Evolutionary conservation across 768 basidiomycete species (phyloP).

Genomic region (Termitomyces sp.): DNA sequence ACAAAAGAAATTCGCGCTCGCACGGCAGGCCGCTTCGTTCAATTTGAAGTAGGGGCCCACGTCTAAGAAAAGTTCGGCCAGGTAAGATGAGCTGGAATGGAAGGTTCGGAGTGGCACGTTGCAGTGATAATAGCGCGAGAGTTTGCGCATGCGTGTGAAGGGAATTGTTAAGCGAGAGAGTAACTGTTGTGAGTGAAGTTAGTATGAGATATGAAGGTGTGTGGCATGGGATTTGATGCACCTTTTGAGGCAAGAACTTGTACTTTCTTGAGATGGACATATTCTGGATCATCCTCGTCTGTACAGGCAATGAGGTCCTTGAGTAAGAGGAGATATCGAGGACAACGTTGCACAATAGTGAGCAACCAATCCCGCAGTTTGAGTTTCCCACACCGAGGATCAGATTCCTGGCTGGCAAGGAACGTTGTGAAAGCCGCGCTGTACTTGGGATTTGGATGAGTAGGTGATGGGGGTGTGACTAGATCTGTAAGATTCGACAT

Average conservation of each 20-base stretch:
- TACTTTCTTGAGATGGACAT: conserved; percentile 52
- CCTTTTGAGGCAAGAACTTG: conserved; percentile 73
- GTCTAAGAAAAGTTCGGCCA: conserved; percentile 73
- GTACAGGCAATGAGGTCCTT: conserved; percentile 77
- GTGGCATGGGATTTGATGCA: conserved; percentile 24
- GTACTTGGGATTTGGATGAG: conserved; percentile 34
- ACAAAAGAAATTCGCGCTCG: conserved; percentile 71
- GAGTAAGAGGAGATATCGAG: conserved; percentile 77
- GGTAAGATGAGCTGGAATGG: conserved; percentile 77
- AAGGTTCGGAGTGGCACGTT: conserved; percentile 69
- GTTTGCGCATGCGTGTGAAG: conserved; percentile 76
- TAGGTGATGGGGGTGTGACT: conserved; percentile 36
- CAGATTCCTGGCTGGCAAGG: conserved; percentile 57
- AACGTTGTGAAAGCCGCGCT: conserved; percentile 58
- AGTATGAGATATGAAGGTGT: neutral
- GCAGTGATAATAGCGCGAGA: conserved; percentile 69
- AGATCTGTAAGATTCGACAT: conserved; percentile 54
- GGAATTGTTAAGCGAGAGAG: conserved; percentile 70
- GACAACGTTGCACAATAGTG: conserved; percentile 84
- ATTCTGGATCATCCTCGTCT: conserved; percentile 60
- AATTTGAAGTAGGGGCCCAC: conserved; percentile 55
- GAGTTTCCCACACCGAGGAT: conserved; percentile 68
- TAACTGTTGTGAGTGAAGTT: conserved; percentile 44
- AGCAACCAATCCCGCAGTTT: conserved; percentile 82
- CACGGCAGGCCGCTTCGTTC: conserved; percentile 46